Evolutionary conservation across 352 stramenopile genomes (phyloP), one percentile per base, ranked within the genome.

Genomic region (Blastocystis sp.): DNA sequence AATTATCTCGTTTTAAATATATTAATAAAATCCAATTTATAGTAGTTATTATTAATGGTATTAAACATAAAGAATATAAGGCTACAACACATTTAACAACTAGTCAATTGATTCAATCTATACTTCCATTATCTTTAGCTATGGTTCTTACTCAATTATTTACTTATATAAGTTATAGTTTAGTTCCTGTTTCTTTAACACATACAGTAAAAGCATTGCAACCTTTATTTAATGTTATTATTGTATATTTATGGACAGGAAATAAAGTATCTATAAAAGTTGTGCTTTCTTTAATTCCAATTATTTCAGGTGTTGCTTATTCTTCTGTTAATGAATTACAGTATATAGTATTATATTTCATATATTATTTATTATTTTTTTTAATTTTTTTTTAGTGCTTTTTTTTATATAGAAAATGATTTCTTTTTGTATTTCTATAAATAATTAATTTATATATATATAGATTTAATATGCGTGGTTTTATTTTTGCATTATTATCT

Each of bases 181-280:
- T n/a, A 11, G 47, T 58, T 23, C 48, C 48, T 9, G 48, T 43
- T 6, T 58, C 48, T n/a, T 27, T 58, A 1, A 58, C 48, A 16
- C 48, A 58, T 19, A 58, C 48, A 52, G 30, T 58, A 13, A 58
- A 58, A 23, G 48, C 48, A 5, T 54, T 58, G 1, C 48, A 58
- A 25, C 48, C 48, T 16, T 58, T 58, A 18, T 58, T 58, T 39
- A 58, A 58, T 23, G 48, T 58, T n/a, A 1, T 58, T n/a, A 58
- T 58, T 18, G 48, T 58, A n/a, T 58, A 35, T 16, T 27, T 58
- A 6, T 58, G 48, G 48, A 58, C 48, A 13, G 30, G 28, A 0
- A 28, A 58, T n/a, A 7, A 13, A 3, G 48, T 58, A 4, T 34
- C 44, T 21, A 7, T 0, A 2, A 34, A 39, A n/a, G 47, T 39